Base-by-base conservation (phyloP, 306 rosid genomes). In the Trifolium subterraneum region DNA sequence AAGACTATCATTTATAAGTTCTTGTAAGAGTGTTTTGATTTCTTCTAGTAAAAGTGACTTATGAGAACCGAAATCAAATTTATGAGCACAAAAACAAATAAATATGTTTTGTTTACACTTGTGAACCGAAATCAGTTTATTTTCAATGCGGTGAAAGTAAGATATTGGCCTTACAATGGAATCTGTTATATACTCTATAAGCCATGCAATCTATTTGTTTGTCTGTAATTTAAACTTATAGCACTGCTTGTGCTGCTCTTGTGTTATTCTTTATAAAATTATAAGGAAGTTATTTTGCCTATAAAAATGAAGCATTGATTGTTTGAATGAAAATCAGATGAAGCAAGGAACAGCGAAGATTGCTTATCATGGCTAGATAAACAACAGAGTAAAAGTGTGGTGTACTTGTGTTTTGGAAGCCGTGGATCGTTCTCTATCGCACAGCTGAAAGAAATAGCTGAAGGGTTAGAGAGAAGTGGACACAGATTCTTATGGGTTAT, bases 401-500 rank as follows among this genome's bases (percentile, higher is more conserved):
- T 81, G 65, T 81, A 52, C 51, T 27, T 81, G 1, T 81, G 84
- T 64, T 81, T 81, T 1, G 84, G 84, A 70, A 81, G 84, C 42
- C 73, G 84, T 8, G 84, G 84, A 55, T 7, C 70, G 0, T 81
- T 81, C 74, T 44, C 81, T 0, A 63, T 81, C 23, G 10, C 80
- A 1, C 81, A 81, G 10, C 8, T 81, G 41, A 70, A 48, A 7
- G 84, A 81, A 8, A 81, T 81, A n/a, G 81, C 84, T 0, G 31
- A 16, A 4, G 84, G 81, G 56, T 64, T 81, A 22, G 84, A 81
- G 65, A 70, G 10, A 7, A 81, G 78, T 64, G 81, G 70, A 3
- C 73, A 75, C 1, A 81, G 74, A 9, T 81, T 81, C 73, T 55
- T 81, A 1, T 81, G 84, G 84, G 70, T 76, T 0, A 65, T 81